Evolutionary conservation across 345 rosid genomes (phyloP), one percentile per base, ranked within the genome.

Genomic region (Euphorbia pulcherrima): DNA sequence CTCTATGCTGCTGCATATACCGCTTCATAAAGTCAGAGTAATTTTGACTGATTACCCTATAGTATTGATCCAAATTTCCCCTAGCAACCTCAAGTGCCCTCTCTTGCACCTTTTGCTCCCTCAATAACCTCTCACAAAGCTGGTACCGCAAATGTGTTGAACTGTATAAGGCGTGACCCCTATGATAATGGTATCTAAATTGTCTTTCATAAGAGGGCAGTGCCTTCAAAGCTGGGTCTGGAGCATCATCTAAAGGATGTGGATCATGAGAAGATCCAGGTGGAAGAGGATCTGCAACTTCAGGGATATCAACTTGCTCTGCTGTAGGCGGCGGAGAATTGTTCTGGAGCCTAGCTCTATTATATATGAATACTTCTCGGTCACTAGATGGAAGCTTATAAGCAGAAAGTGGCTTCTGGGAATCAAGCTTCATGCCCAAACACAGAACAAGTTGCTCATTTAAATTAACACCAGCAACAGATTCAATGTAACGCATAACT

Each of bases 181-280:
- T 75, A 14, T 77, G 90, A 62, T 69, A 90, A 70, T 95, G 99
- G 76, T 83, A 83, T 68, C 94, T 79, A 78, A 95, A 95, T 54
- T 72, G 91, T 78, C 92, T 87, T 80, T 92, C 97, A 65, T 92
- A 95, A 35, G 87, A 83, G 72, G 97, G 97, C 74, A 95, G 77
- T 29, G 97, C 97, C 85, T 88, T 95, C 79, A 95, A 74, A 62
- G 98, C 97, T 35, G 97, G 99, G 74, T 95, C 99, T 0, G 82
- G 64, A 35, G 92, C 92, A 78, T 92, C 94, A 58, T 90, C 99
- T 69, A 87, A 72, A 62, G 97, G 94, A 74, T 92, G 97, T 18
- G 88, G 90, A 11, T 86, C 85, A 30, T 76, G 82, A 2, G 79
- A 58, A 1, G 84, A 63, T 52, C 82, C 81, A 0, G 86, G 88